phyloP scores from a whole-genome alignment of 2,329 filamentous ascomycete genomes.

The Fusarium subtropicale region DNA sequence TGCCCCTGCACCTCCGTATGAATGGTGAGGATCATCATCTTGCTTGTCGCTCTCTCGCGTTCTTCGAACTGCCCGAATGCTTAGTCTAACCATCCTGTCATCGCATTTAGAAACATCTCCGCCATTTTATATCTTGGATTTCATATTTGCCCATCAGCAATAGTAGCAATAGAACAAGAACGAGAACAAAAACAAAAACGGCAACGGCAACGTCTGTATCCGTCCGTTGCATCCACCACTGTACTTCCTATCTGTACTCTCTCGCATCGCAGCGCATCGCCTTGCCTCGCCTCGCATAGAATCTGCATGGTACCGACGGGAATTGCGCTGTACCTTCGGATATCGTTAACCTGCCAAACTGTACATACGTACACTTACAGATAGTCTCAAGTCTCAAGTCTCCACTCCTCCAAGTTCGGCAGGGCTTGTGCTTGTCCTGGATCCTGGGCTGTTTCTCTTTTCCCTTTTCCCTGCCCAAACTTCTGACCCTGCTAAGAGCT shows the following conservation, averaged over 20 bases:
- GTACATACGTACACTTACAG: too few relatives aligned
- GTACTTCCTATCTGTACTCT: slow-evolving; percentile 26
- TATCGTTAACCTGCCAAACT: background rate
- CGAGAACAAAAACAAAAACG: background rate
- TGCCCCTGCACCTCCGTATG: slow-evolving; percentile 8
- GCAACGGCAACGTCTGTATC: slow-evolving; percentile 6
- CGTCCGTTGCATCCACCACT: background rate
- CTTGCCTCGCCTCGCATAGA: background rate
- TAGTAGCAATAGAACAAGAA: background rate
- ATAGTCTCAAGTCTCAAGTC: background rate
- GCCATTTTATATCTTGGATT: background rate
- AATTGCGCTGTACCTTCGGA: slow-evolving; percentile 16
- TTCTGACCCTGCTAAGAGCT: slow-evolving; percentile 26
- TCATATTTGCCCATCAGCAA: background rate
- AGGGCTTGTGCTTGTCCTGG: slow-evolving; percentile 24
- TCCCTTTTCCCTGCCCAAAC: slow-evolving; percentile 9
- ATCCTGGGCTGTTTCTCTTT: slow-evolving; percentile 9
- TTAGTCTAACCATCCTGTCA: background rate
- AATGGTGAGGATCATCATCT: slow-evolving; percentile 20
- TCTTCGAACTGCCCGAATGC: slow-evolving; percentile 20
- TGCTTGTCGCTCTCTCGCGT: slow-evolving; percentile 18
- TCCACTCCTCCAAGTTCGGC: slow-evolving; percentile 17
- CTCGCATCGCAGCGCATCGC: background rate
- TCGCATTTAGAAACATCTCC: slow-evolving; percentile 20
- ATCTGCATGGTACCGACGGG: slow-evolving; percentile 25